A percentile compares a stretch with the other conserved stretches of the same genome.
Conservation (phyloP, 2,329 filamentous ascomycete genomes). For the Alternaria metachromatica region DNA sequence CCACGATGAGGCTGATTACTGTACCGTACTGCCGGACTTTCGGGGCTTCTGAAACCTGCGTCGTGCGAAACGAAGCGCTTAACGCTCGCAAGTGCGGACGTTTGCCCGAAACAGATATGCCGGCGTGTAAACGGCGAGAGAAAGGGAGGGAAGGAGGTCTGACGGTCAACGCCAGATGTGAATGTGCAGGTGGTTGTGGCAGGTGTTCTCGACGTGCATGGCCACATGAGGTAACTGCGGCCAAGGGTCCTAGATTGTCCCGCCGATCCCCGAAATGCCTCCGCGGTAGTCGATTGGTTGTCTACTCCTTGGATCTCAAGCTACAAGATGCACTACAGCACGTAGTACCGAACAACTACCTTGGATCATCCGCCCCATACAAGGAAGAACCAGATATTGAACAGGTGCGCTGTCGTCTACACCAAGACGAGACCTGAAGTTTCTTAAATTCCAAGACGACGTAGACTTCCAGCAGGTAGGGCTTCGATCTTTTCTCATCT, state of each 20-base stretch:
- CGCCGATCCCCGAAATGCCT: slow-evolving; percentile 5
- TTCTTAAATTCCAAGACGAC: not conserved
- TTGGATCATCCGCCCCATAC: not conserved
- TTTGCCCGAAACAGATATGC: not conserved
- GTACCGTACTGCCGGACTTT: slow-evolving; percentile 6
- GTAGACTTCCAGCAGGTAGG: not conserved
- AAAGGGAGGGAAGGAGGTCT: not conserved
- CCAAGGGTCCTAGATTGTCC: slow-evolving; percentile 3
- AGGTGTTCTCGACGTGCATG: slow-evolving; percentile 10
- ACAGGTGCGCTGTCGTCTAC: not conserved
- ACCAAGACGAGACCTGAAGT: not conserved
- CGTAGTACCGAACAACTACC: not conserved
- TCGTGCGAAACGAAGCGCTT: slow-evolving; percentile 14
- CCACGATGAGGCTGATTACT: slow-evolving; percentile 12
- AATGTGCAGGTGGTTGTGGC: not conserved
- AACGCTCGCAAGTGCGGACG: slow-evolving; percentile 6
- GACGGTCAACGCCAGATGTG: slow-evolving; percentile 12
- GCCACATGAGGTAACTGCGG: slow-evolving; percentile 3
- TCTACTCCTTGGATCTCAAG: not conserved
- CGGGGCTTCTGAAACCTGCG: slow-evolving; percentile 17
- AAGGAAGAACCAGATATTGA: not conserved
- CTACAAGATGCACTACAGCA: slow-evolving; percentile 5
- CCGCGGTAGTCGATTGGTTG: slow-evolving; percentile 1
- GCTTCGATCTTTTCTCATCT: not conserved
- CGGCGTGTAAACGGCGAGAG: not conserved